Evolutionary conservation across 2,329 filamentous ascomycete species (phyloP), one percentile per base, ranked within the genome.

Genomic region (Verticillium isaacii): DNA sequence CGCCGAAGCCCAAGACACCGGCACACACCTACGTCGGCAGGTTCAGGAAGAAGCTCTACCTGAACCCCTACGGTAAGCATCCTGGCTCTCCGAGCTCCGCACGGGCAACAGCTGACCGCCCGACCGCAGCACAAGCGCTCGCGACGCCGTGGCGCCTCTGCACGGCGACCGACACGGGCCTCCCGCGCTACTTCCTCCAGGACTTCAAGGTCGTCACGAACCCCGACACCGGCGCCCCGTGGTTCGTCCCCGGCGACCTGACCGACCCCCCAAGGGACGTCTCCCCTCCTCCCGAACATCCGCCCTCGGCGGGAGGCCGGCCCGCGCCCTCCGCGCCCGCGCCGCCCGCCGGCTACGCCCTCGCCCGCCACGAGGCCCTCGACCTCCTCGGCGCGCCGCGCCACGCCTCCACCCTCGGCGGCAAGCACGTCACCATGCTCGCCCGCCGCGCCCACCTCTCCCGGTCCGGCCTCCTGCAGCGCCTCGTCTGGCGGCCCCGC

Each of bases 171-270:
- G 64, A 68, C 0, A 69, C 72, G 0, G 68, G 69, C 1, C 72
- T 91, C 7, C 90, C 90, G 1, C 73, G 72, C 15, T 86, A 82
- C 68, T 89, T 92, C 69, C 75, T 91, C 5, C 83, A 89, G 60
- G 78, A 84, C 36, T 87, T 92, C 63, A 79, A 81, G 32, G 68
- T 86, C 2, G 75, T 86, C 14, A 69, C 75, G 1, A 81, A 89
- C 61, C 87, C 87, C 0, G 74, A 79, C 11, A 85, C 82, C 0
- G 69, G 72, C 0, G 67, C 75, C 2, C 76, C 81, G 0, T 90
- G 85, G 84, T 84, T 82, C 71, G 76, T 86, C 17, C 88, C 87
- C 0, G 76, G 73, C 9, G 62, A 60, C 14, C 57, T 52, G 36
- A 63, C 11, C 63, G 60, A 23, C 61, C 11, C 37, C 19, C 68